phyloP scores from a whole-genome alignment of 1,284 basidiomycete species.

The Phellinidium pouzarii region DNA sequence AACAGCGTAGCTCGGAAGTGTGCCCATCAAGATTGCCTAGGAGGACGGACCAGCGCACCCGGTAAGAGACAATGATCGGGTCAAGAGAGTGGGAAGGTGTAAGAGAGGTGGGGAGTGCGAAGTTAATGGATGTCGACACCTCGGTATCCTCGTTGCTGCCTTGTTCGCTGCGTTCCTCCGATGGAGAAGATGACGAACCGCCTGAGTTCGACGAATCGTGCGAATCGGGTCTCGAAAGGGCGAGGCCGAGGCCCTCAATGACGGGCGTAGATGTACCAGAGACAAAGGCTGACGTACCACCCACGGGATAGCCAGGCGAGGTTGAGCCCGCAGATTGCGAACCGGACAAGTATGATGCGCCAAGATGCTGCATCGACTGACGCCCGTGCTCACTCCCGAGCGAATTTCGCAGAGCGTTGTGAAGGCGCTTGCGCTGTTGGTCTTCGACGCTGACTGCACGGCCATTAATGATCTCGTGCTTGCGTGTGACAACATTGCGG shows the following conservation, averaged over 20 bases:
- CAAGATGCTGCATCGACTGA: not conserved
- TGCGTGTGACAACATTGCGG: conserved; percentile 54
- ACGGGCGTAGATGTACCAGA: conserved; percentile 22
- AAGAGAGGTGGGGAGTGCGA: conserved; percentile 53
- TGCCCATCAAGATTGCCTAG: conserved; percentile 85
- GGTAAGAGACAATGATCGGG: conserved; percentile 70
- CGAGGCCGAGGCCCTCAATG: conserved; percentile 9
- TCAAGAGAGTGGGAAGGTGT: conserved; percentile 46
- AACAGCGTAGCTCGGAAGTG: conserved; percentile 86
- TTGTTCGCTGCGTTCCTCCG: conserved; percentile 14
- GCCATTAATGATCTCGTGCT: conserved; percentile 68
- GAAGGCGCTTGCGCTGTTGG: conserved; percentile 29
- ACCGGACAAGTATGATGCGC: not conserved
- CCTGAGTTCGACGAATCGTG: conserved; percentile 12
- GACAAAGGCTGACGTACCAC: conserved; percentile 14
- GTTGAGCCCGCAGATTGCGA: not conserved
- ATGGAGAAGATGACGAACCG: conserved; percentile 16
- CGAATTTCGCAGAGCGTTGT: conserved; percentile 23
- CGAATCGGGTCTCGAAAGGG: conserved; percentile 7
- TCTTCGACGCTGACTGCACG: conserved; percentile 44
- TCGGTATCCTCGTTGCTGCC: conserved; percentile 40
- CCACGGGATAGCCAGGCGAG: conserved; percentile 4
- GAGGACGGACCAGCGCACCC: conserved; percentile 67
- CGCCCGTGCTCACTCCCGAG: conserved; percentile 7
- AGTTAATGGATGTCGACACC: conserved; percentile 28